Base-by-base conservation (phyloP, 345 rosid species). In the Populus davidiana region DNA sequence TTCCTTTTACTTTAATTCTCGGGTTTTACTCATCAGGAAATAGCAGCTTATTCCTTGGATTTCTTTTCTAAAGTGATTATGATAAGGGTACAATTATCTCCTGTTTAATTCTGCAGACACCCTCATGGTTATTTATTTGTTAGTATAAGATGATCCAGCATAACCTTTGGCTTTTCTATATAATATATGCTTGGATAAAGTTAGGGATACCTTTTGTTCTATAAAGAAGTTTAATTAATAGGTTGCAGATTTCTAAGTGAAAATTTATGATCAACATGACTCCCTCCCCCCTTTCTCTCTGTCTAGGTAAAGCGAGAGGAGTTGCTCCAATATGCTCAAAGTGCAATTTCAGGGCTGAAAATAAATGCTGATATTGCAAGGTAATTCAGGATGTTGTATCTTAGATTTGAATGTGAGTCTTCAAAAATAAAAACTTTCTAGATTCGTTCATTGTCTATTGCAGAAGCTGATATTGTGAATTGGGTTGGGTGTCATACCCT, bases 341-440 rank as follows among this genome's bases (percentile, higher is more conserved):
- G 80, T 83, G 97, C 99, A 74, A 93, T 95, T 78, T 74, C 91
- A 73, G 99, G 98, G 83, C 82, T 95, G 64, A 95, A 93, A 87
- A 62, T 89, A 65, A 90, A 88, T 85, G 89, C 91, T 80, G 91
- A 90, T 80, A 78, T 88, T 78, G 76, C 85, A 79, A 94, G 98
- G 97, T 93, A 84, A 83, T 83, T 75, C 70, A 50, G 52, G 68
- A 78, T 75, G 39, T 68, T 72, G 16, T 49, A 1, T 43, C 8
- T 52, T 44, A 12, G n/a, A 67, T 3, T 41, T 78, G 44, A 52
- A 59, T 68, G 23, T 47, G 39, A 23, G 29, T n/a, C 14, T 72
- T 49, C 6, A 43, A 0, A 10, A 35, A 16, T 69, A 21, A 10
- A 31, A 74, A 41, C 56, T 59, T 61, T 70, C 27, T 23, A 63